Evolutionary conservation across 805 yeast species (phyloP), one percentile per base, ranked within the genome.

Genomic region (Wickerhamiella kazuoi): DNA sequence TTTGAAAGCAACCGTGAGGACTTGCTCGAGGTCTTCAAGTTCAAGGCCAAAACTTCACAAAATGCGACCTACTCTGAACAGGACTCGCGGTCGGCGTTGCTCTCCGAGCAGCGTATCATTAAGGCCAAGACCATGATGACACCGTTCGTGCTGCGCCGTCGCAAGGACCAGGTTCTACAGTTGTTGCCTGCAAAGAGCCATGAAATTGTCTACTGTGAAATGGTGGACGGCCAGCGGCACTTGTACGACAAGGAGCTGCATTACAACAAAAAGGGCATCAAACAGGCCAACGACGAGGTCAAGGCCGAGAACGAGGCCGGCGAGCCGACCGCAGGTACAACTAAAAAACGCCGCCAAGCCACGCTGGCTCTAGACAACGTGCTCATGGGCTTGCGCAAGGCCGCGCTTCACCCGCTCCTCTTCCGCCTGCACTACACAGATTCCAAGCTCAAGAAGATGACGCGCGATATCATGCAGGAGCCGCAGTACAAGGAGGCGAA

Each of bases 41-140:
- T 86, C 59, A 78, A 76, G 56, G 87, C 84, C 3, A 76, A 74
- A 38, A 80, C 94, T 1, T 68, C 71, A 14, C 62, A 63, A 20
- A 52, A 61, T 3, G 41, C 38, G n/a, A 42, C 46, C 9, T 48
- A 43, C 35, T 48, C 45, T 24, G 38, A 37, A 8, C 47, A 38
- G 20, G 41, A 46, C 38, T 38, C 41, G 38, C 54, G 51, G 50
- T 45, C 44, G 52, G 54, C 41, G 48, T 65, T 90, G 33, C 62
- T 90, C 31, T 82, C 96, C 0, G 79, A 78, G 47, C 93, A 87
- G 60, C 93, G 98, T 0, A 84, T 90, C 45, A 69, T 75, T 26
- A 80, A 84, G 53, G 99, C 99, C 3, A 83, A 82, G 56, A 79
- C 90, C 4, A 87, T 90, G 96, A 87, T 90, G 97, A 79, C 93